Conservation (phyloP, 257 asterid species). For the Rehmannia glutinosa region DNA sequence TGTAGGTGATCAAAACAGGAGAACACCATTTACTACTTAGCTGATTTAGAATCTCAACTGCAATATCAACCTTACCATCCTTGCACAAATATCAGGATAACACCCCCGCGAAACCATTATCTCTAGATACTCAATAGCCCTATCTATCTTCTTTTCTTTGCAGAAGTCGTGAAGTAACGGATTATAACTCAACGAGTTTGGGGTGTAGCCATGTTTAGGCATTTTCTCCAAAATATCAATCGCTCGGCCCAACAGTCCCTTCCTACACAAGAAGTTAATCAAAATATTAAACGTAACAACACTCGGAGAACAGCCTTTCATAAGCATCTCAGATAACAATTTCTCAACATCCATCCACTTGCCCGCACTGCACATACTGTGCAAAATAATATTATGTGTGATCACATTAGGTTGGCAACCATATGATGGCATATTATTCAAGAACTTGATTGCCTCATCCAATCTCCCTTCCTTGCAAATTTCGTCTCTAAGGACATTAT, state of each 20-base stretch:
- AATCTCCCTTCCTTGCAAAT: conserved; percentile 83
- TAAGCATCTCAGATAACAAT: conserved; percentile 67
- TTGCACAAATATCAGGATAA: conserved; percentile 85
- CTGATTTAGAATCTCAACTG: conserved; percentile 74
- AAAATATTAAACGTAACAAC: conserved; percentile 82
- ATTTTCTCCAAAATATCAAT: conserved; percentile 72
- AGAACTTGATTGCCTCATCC: conserved; percentile 70
- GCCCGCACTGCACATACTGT: conserved; percentile 80
- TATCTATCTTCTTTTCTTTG: conserved; percentile 80
- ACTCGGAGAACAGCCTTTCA: conserved; percentile 75
- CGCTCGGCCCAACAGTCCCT: conserved; percentile 62
- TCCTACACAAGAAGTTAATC: conserved; percentile 75
- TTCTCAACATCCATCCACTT: conserved; percentile 95
- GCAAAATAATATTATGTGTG: conserved; percentile 69
- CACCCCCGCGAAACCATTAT: conserved; percentile 76
- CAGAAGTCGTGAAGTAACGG: conserved; percentile 86
- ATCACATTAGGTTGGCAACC: conserved; percentile 85
- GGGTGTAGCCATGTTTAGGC: conserved; percentile 74
- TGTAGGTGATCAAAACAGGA: conserved; percentile 81
- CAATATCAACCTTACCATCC: conserved; percentile 77
- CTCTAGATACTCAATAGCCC: conserved; percentile 83
- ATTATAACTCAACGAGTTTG: conserved; percentile 81
- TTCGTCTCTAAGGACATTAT: conserved; percentile 70
- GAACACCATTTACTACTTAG: conserved; percentile 58
- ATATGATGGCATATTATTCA: conserved; percentile 54